Conservation (phyloP, 345 rosid species). For the Cochlearia excelsa region DNA sequence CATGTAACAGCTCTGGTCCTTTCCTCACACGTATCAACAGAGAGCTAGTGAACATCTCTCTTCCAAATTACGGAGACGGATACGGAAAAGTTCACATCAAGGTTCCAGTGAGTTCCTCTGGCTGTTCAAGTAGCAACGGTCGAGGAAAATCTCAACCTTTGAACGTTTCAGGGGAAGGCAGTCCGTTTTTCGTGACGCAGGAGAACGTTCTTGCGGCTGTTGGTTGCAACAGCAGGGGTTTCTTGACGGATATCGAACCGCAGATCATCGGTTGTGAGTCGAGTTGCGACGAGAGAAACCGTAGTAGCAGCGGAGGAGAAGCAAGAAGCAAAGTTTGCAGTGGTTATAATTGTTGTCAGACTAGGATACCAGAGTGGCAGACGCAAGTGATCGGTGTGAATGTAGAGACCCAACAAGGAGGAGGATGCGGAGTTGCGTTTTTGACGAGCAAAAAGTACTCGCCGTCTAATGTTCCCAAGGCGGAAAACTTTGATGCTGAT, state of each 20-base stretch:
- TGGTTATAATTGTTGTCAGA: constrained; percentile 14
- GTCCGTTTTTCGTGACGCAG: constrained; percentile 30
- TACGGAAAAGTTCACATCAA: constrained; percentile 29
- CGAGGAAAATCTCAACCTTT: neutral
- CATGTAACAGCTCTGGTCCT: constrained; percentile 29
- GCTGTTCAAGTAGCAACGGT: constrained; percentile 23
- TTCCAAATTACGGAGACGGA: neutral
- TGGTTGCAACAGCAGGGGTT: constrained; percentile 37
- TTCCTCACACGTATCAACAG: constrained; percentile 30
- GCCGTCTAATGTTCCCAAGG: constrained; percentile 20
- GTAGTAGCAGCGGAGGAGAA: constrained; percentile 16
- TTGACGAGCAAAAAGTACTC: constrained; percentile 32
- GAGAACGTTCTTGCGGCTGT: constrained; percentile 39
- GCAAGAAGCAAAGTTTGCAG: constrained; percentile 32
- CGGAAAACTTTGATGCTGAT: constrained; percentile 20
- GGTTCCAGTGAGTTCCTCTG: constrained; percentile 27
- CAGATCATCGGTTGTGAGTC: constrained; percentile 44
- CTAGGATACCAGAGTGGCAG: constrained; percentile 32
- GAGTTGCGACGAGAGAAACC: constrained; percentile 22
- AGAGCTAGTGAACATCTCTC: constrained; percentile 22
- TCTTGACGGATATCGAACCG: neutral
- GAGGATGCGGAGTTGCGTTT: constrained; percentile 34
- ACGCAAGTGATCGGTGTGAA: constrained; percentile 19
- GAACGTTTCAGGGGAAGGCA: constrained; percentile 25
- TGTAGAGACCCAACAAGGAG: constrained; percentile 10